Evolutionary conservation across 345 rosid genomes (phyloP).

Genomic region (Camelina laxa): DNA sequence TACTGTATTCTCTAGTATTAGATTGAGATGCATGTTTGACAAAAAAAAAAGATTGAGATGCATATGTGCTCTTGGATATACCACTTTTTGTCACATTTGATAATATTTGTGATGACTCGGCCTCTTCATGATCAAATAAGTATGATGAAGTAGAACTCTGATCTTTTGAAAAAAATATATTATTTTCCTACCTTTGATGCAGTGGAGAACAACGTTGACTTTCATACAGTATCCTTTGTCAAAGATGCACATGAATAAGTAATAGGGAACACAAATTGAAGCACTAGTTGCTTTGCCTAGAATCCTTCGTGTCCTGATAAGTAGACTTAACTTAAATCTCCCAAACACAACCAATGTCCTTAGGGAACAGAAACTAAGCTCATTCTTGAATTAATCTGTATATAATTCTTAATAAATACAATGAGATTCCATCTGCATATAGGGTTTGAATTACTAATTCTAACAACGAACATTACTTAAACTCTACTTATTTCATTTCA

Average conservation of each 20-base stretch:
- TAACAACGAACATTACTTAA: constrained; percentile 8
- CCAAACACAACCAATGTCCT: not conserved
- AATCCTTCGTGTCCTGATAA: constrained; percentile 2
- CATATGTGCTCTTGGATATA: constrained; percentile 2
- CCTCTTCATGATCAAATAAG: constrained; percentile 77
- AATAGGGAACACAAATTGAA: no score
- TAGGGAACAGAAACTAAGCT: not conserved
- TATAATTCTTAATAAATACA: constrained; percentile 11
- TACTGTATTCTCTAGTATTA: not conserved
- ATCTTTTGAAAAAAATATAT: constrained; percentile 81
- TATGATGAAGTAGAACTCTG: constrained; percentile 91
- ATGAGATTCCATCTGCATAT: not conserved
- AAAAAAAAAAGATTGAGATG: not conserved
- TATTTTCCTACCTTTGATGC: constrained; percentile 60
- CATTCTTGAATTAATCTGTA: not conserved
- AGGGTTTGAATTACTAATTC: not conserved
- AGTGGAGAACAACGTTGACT: constrained; percentile 88
- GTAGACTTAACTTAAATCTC: not conserved
- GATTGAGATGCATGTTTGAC: not conserved
- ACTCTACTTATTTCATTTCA: constrained; percentile 8
- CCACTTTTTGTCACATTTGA: not conserved
- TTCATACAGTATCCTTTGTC: constrained; percentile 91
- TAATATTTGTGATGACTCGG: constrained; percentile 82
- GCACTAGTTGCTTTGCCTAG: not conserved
- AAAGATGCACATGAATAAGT: constrained; percentile 91